Evolutionary conservation across 768 basidiomycete genomes (phyloP).

Genomic region (Hydnomerulius pinastri): DNA sequence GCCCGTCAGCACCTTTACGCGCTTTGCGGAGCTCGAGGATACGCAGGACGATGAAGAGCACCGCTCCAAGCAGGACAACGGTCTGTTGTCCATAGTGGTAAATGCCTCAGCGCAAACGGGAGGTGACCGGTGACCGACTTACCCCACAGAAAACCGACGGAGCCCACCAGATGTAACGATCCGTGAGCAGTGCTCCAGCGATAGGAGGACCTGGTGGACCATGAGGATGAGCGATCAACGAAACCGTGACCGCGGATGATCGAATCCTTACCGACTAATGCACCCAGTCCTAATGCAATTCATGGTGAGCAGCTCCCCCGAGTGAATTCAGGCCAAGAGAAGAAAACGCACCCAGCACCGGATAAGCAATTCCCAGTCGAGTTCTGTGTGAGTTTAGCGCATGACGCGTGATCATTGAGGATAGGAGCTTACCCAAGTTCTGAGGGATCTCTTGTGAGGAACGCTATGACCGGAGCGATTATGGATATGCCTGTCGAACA

Average conservation of each 20-base stretch:
- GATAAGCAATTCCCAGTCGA: constrained; percentile 51
- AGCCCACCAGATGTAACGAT: constrained; percentile 55
- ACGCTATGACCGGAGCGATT: constrained; percentile 46
- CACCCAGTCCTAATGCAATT: constrained; percentile 21
- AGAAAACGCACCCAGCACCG: constrained; percentile 36
- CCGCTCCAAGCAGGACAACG: not conserved
- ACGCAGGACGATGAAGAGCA: constrained; percentile 1
- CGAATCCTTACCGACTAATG: constrained; percentile 21
- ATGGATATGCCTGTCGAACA: constrained; percentile 34
- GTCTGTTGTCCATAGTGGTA: too few species aligned
- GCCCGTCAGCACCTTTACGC: too few species aligned
- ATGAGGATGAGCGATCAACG: not conserved
- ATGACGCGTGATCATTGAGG: constrained; percentile 3
- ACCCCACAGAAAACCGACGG: constrained; percentile 55
- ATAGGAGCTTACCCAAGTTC: constrained; percentile 48
- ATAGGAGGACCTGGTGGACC: constrained; percentile 47
- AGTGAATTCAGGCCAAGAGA: not conserved
- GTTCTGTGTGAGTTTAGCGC: constrained; percentile 14
- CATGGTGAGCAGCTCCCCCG: not conserved
- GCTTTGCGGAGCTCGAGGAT: not conserved
- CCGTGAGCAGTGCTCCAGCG: constrained; percentile 53
- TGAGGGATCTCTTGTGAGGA: constrained; percentile 43
- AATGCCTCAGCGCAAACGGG: too few species aligned
- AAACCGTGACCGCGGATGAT: not conserved
- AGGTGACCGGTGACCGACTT: constrained; percentile 8